Base-by-base conservation (phyloP, 2,329 filamentous ascomycete species). In the Calonectria ilicicola region DNA sequence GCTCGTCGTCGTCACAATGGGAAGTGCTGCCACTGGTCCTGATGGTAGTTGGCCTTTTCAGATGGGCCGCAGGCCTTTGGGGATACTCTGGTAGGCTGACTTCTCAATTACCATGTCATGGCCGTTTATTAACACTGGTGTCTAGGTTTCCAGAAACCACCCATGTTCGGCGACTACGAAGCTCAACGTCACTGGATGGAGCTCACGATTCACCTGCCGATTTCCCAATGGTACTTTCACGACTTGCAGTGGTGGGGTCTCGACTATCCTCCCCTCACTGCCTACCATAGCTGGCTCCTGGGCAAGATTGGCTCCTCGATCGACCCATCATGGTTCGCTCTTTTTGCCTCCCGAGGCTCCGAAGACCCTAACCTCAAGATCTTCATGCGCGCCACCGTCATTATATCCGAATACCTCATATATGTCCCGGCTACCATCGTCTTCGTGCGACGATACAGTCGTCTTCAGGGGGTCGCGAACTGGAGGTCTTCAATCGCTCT, bases 171-270 rank as follows among this genome's bases (percentile, higher is more conserved):
- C 76, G 97, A 99, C 84, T 99, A 98, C 85, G 97, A 99, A 86
- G 97, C 97, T 4, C 97, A 99, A 84, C 89, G 97, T 79, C 97
- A 99, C 84, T 99, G 97, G 97, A 98, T 99, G 96, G 97, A 99
- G 82, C 88, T 99, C 76, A 98, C 97, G 2, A 94, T 91, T 10
- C 91, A 98, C 72, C 88, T 99, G 2, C 97, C 97, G 17, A 89
- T 97, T 44, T 97, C 95, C 14, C 94, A 97, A 83, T 99, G 97
- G 97, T 99, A 99, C 84, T 98, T 98, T 81, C 95, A 99, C 83
- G 96, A 99, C 82, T 87, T 98, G 53, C 89, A 96, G 80, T 99
- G 96, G 93, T 99, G 97, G 97, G 97, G 97, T 0, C 89, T 99
- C 77, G 97, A 99, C 85, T 99, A 99, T 83, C 97, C 97, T 69